These are phyloP conservation scores for Phaffia rhodozyma DNA, from an alignment of 1,284 basidiomycete species.

Conservation along the genomic window DNA sequence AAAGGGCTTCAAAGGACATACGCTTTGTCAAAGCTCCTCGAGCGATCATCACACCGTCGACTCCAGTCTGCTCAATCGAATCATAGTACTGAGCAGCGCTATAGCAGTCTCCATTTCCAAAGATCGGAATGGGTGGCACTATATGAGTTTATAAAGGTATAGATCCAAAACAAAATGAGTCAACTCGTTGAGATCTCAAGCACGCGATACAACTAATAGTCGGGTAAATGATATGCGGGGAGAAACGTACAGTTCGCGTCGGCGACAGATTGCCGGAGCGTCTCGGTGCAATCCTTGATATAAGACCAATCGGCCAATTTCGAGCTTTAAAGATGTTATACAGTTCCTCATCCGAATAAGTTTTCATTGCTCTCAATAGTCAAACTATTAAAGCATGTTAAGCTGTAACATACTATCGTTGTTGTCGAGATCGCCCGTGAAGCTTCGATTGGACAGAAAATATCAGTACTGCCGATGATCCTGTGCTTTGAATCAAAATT, in stretches of 20 bases:
- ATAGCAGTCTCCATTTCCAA: constrained; percentile 91
- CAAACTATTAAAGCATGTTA: constrained; percentile 5
- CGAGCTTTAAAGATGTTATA: constrained; percentile 28
- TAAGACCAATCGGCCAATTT: constrained; percentile 80
- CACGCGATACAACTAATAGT: too few relatives aligned
- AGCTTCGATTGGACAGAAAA: constrained; percentile 47
- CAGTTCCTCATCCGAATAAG: too few relatives aligned
- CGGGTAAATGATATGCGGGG: neutral
- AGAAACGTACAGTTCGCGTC: constrained; percentile 57
- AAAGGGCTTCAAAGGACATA: constrained; percentile 28
- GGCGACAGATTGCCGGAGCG: constrained; percentile 61
- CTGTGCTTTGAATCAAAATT: neutral
- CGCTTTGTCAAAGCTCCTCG: constrained; percentile 85
- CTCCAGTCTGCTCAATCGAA: constrained; percentile 60
- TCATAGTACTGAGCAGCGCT: constrained; percentile 61
- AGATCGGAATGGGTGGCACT: constrained; percentile 81
- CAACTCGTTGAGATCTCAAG: neutral
- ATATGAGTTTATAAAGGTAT: neutral
- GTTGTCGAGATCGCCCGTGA: constrained; percentile 83
- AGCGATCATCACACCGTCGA: constrained; percentile 91
- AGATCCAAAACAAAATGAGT: constrained; percentile 7
- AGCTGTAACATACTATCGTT: constrained; percentile 73
- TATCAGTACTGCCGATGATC: neutral
- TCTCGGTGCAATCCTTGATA: constrained; percentile 71
- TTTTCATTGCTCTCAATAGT: too few relatives aligned